Base-by-base conservation (phyloP, 805 yeast genomes). In the Ogataea thermomethanolica region DNA sequence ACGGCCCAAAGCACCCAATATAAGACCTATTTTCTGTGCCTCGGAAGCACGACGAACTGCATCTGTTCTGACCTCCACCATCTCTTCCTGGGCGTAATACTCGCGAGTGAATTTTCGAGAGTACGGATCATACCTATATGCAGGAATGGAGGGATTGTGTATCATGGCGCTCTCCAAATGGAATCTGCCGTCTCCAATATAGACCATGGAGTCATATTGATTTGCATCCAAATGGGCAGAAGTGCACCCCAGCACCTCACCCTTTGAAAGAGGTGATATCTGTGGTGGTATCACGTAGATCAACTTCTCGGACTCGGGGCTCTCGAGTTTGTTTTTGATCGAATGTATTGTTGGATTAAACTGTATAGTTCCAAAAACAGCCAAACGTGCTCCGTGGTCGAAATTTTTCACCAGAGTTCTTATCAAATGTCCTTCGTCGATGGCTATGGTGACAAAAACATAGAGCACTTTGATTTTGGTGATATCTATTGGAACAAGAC, bases 161-260 rank as follows among this genome's bases (percentile, higher is more conserved):
- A 93, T 93, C 98, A 93, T 91, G 5, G 97, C 88, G 37, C 91
- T 79, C 59, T 93, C 99, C 31, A 93, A 67, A 62, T 93, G 99
- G 65, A 93, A 93, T 36, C 99, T 67, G 10, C 99, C 99, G 63
- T 93, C 99, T 25, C 99, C 99, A 15, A 93, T 71, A 55, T 91
- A 93, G 3, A 93, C 74, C 83, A 90, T 87, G 0, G 90, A 95
- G 53, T 80, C 79, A 25, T 76, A 72, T 30, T 79, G 81, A 4
- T 71, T 70, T 15, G 73, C 69, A 49, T 81, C 81, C 29, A 93
- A 64, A 45, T 85, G 68, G 20, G 95, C 91, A 1, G 97, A 88
- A 0, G 99, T 93, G 61, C 99, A 93, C 0, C 99, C 99, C 11
- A 93, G 68, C 0, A 93, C 96, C 59, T 93, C 99, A 40, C 98